These are phyloP conservation scores for Fusarium sp. DNA, from an alignment of 2,329 filamentous ascomycete species.

Conservation along the genomic window DNA sequence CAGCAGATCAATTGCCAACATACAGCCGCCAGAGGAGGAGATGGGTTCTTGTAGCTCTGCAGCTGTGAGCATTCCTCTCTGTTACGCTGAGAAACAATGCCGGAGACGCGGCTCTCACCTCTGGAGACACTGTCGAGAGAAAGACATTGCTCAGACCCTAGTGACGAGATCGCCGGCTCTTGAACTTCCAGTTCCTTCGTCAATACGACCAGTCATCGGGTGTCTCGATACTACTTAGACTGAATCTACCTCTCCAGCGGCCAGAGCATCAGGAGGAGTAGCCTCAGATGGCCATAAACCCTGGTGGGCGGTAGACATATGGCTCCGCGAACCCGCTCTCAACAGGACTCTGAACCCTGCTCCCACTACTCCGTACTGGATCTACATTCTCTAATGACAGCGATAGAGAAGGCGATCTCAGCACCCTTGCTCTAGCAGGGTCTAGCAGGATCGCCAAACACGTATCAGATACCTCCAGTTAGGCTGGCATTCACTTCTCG, in stretches of 20 bases:
- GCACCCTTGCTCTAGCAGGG: background rate
- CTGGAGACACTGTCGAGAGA: slow-evolving; percentile 22
- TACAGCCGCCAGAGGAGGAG: slow-evolving; percentile 12
- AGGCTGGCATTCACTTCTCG: background rate
- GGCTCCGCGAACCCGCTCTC: background rate
- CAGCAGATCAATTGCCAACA: slow-evolving; percentile 1
- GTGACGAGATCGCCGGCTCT: background rate
- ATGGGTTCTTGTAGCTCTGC: background rate
- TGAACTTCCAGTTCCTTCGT: background rate
- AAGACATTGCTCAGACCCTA: slow-evolving; percentile 5
- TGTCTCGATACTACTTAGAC: background rate
- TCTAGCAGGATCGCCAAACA: background rate
- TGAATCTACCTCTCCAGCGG: background rate
- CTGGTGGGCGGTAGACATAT: background rate
- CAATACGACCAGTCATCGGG: no score
- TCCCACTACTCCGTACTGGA: slow-evolving; percentile 21
- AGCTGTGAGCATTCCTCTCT: slow-evolving; percentile 19
- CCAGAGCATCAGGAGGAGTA: background rate
- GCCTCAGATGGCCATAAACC: background rate
- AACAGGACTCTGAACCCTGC: slow-evolving; percentile 13
- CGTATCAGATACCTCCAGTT: slow-evolving; percentile 1
- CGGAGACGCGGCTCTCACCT: slow-evolving; percentile 34
- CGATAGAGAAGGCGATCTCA: slow-evolving; percentile 1
- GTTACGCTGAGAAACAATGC: slow-evolving; percentile 28
- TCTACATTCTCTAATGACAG: slow-evolving; percentile 14